Percentiles rank a stretch among this genome's conserved stretches.
phyloP scores from a whole-genome alignment of 768 basidiomycete genomes.

The Auriscalpium microsporum region DNA sequence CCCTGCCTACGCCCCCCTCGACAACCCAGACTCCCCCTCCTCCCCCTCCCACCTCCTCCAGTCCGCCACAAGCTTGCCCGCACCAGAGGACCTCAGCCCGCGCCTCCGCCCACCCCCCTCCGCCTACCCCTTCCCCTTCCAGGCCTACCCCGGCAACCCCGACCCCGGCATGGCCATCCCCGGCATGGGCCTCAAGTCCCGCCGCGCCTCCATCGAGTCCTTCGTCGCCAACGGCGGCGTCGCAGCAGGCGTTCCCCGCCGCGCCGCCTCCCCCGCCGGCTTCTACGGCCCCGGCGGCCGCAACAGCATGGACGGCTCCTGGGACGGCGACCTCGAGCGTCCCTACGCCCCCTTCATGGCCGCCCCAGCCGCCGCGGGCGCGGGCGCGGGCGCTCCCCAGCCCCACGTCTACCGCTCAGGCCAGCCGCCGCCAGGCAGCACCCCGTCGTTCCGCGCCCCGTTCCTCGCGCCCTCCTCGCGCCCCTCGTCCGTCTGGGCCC shows the following conservation, averaged over 20 bases:
- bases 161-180: constrained; percentile 45
- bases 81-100: not conserved
- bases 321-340: constrained; percentile 6
- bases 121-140: constrained; percentile 41
- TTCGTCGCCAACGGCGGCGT: constrained; percentile 15
- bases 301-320: constrained; percentile 19
- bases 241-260: constrained; percentile 9
- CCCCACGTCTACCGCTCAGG: not conserved
- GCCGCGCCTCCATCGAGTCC: constrained; percentile 36
- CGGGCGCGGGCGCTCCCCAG: too few relatives aligned
- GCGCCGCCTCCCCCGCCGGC: constrained; percentile 20
- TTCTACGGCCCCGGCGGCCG: constrained; percentile 13
- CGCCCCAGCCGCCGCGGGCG: not conserved
- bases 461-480: constrained; percentile 66
- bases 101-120: constrained; percentile 30
- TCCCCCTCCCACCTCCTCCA: constrained; percentile 1
- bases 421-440: not conserved
- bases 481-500: constrained; percentile 58
- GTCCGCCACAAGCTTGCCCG: not conserved
- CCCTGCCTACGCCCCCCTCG: constrained; percentile 1
- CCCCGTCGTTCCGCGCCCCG: constrained; percentile 45
- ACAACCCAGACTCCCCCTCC: constrained; percentile 2
- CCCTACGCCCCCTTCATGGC: constrained; percentile 13
- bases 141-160: constrained; percentile 57
- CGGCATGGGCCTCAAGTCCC: constrained; percentile 20